Base-by-base conservation (phyloP, 352 stramenopile genomes). In the Pseudoperonospora humuli region DNA sequence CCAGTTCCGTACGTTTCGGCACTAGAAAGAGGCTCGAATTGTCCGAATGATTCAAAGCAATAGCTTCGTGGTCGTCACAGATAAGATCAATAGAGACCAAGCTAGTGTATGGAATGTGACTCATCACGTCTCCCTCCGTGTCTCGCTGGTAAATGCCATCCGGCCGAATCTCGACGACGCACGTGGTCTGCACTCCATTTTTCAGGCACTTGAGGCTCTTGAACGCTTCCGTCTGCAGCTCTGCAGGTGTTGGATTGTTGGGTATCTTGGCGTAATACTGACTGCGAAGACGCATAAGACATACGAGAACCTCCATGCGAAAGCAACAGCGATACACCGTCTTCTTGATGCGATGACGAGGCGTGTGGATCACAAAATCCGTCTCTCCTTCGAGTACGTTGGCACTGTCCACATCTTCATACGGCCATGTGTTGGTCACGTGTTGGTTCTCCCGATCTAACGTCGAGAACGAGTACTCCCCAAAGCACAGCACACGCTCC, bases 1-100 rank as follows among this genome's bases (percentile, higher is more conserved):
- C 74, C 26, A 91, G 64, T 19, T 88, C 78, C 5, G 71, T 84
- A 11, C 75, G 74, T 50, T 63, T 69, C 34, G 67, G 54, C 0
- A 88, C 70, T 35, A 85, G 39, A 32, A 91, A 91, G 7, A 91
- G 45, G 48, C 78, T 91, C 32, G 78, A 91, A 34, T 88, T 88
- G 52, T 88, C 74, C 24, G 75, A 74, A 36, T 91, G 75, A 46
- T 91, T 91, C 8, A 91, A 52, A 5, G 66, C 39, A 41, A 91
- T 80, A 9, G 74, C 75, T 9, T 81, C 66, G 38, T 76, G 70
- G 39, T 86, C 59, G 46, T 91, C 74, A 29, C 68, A 84, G n/a
- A 91, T 75, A 36, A 91, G 28, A 39, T 91, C 75, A 26, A 91
- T 86, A 0, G 78, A 91, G 17, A 91, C 78, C 15, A 91, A 56